Evolutionary conservation across 495 filamentous ascomycete genomes (phyloP).

Genomic region (Staphylotrichum tortipilum): DNA sequence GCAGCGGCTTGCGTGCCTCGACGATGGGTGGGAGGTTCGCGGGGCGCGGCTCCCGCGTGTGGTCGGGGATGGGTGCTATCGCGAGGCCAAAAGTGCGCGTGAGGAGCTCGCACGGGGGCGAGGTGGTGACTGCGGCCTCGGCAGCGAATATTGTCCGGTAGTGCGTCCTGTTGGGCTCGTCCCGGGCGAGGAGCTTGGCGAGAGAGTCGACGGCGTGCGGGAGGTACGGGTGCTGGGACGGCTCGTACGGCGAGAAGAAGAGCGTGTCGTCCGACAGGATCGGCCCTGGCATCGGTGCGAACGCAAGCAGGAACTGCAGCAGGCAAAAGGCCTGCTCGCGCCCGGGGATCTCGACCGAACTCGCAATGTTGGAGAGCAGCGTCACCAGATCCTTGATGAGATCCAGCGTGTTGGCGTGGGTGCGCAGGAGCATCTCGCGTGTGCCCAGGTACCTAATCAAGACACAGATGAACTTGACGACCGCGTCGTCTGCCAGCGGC

Average conservation of each 20-base stretch:
- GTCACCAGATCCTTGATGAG: slow-evolving; percentile 94
- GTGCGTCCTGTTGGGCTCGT: slow-evolving; percentile 82
- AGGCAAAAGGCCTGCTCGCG: slow-evolving; percentile 83
- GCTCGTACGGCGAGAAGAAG: slow-evolving; percentile 73
- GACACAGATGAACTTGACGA: slow-evolving; percentile 71
- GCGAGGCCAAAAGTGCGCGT: slow-evolving; percentile 84
- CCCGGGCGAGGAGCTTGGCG: slow-evolving; percentile 84
- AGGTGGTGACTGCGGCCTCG: slow-evolving; percentile 44
- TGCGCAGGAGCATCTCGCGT: slow-evolving; percentile 75
- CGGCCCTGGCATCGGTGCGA: slow-evolving; percentile 66
- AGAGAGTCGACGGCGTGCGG: slow-evolving; percentile 82
- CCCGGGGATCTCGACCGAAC: slow-evolving; percentile 70
- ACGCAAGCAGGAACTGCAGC: slow-evolving; percentile 81
- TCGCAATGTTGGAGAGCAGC: slow-evolving; percentile 77
- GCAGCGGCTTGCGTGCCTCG: slow-evolving; percentile 71
- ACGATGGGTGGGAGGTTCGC: slow-evolving; percentile 51
- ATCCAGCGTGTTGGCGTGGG: slow-evolving; percentile 73
- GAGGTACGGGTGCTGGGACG: slow-evolving; percentile 75
- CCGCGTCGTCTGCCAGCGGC: slow-evolving; percentile 59
- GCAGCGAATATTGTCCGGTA: slow-evolving; percentile 72
- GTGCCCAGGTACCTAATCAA: slow-evolving; percentile 84
- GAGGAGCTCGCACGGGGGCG: slow-evolving; percentile 67
- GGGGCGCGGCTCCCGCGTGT: slow-evolving; percentile 33
- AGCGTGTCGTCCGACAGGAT: slow-evolving; percentile 44
- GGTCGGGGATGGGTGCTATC: slow-evolving; percentile 72